Evolutionary conservation across 495 filamentous ascomycete species (phyloP).

Genomic region (Penicillium chermesinum): DNA sequence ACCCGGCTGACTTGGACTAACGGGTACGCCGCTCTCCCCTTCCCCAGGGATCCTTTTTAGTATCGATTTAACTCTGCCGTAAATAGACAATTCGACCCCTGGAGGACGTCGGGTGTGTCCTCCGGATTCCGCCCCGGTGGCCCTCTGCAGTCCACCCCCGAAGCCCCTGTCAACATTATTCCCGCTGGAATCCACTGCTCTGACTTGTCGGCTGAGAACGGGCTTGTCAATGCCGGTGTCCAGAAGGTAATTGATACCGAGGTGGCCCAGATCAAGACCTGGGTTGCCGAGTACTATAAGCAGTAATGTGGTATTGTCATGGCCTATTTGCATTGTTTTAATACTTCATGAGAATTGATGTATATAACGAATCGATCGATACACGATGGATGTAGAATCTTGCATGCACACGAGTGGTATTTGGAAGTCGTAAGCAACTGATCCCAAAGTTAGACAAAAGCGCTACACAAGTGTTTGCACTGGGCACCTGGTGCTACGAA

Average conservation of each 20-base stretch:
- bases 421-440: too few relatives aligned
- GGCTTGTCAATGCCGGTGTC: constrained; percentile 27
- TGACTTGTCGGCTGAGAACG: constrained; percentile 46
- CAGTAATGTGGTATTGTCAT: neutral
- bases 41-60: neutral
- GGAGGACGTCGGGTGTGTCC: constrained; percentile 49
- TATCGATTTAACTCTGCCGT: neutral
- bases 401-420: too few relatives aligned
- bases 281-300: constrained; percentile 44
- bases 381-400: too few relatives aligned
- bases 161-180: constrained; percentile 48
- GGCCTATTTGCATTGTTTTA: too few relatives aligned
- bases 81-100: constrained; percentile 52
- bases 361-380: too few relatives aligned
- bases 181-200: constrained; percentile 51
- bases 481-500: too few relatives aligned
- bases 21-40: constrained; percentile 38
- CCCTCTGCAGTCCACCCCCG: constrained; percentile 38
- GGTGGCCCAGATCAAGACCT: constrained; percentile 44
- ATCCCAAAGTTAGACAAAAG: too few relatives aligned
- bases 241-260: constrained; percentile 36
- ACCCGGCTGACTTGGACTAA: constrained; percentile 58
- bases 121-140: constrained; percentile 51
- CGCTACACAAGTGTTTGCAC: too few relatives aligned
- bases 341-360: too few relatives aligned